phyloP scores from a whole-genome alignment of 2,329 filamentous ascomycete species.

The Fusarium nygamai region DNA sequence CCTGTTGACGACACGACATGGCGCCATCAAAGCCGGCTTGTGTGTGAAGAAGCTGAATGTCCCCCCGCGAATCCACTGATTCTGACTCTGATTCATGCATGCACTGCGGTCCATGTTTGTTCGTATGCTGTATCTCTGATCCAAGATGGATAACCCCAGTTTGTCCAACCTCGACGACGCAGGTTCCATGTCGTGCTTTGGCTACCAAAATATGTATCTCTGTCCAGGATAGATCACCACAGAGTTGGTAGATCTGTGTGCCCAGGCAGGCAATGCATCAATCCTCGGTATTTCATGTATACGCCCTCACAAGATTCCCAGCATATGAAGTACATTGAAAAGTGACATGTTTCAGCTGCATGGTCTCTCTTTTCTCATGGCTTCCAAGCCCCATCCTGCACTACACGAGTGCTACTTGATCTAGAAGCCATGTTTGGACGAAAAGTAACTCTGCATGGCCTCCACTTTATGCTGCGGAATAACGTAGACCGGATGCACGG shows the following conservation, averaged over 20 bases:
- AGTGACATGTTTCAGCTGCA: constrained; percentile 3
- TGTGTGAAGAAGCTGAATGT: constrained; percentile 18
- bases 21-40: constrained; percentile 16
- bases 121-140: constrained; percentile 37
- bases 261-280: constrained; percentile 1
- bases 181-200: constrained; percentile 37
- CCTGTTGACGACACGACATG: constrained; percentile 36
- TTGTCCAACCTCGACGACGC: constrained; percentile 36
- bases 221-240: constrained; percentile 9
- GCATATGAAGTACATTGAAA: background rate
- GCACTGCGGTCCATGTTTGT: constrained; percentile 17
- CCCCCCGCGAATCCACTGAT: constrained; percentile 23
- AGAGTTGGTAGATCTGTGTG: constrained; percentile 12
- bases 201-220: constrained; percentile 7
- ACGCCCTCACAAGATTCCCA: background rate
- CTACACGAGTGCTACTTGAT: constrained; percentile 33
- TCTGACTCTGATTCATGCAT: constrained; percentile 30
- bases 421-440: constrained; percentile 66
- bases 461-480: constrained; percentile 78
- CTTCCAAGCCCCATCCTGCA: background rate
- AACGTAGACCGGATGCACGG: constrained; percentile 86
- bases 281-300: background rate
- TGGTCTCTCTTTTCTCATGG: constrained; percentile 19
- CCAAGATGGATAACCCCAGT: constrained; percentile 24
- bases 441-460: constrained; percentile 72